These are phyloP conservation scores for Jamesozyma jinghongensis DNA, from an alignment of 805 yeast species.

Conservation along the genomic window DNA sequence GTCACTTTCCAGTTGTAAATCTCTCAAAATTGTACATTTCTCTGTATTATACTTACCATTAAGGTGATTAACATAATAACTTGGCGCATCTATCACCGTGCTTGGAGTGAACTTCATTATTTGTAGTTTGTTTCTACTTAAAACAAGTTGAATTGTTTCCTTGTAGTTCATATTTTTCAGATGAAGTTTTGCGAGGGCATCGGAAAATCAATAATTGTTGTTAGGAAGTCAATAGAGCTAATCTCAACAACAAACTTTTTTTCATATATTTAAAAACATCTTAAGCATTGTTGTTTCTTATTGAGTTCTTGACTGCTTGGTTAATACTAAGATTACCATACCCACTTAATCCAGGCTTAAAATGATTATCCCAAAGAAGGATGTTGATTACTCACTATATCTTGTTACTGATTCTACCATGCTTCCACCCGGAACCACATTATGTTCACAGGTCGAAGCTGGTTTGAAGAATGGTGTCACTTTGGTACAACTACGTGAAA, in stretches of 20 bases:
- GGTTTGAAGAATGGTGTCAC: constrained; percentile 70
- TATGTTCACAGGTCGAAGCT: constrained; percentile 51
- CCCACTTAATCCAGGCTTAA: too few relatives aligned
- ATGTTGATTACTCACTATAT: constrained; percentile 47
- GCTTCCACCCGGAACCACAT: constrained; percentile 51
- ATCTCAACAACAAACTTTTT: too few relatives aligned
- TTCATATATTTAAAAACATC: too few relatives aligned
- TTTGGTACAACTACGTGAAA: constrained; percentile 76
- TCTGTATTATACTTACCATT: constrained; percentile 23
- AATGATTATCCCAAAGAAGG: constrained; percentile 17
- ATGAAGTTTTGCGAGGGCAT: not conserved
- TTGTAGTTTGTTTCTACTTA: not conserved
- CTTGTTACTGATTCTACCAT: constrained; percentile 73
- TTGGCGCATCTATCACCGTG: constrained; percentile 40
- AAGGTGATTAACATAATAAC: constrained; percentile 36
- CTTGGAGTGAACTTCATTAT: constrained; percentile 48
- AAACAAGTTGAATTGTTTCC: not conserved
- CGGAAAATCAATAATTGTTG: too few relatives aligned
- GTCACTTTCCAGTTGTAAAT: constrained; percentile 34
- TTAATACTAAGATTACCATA: too few relatives aligned
- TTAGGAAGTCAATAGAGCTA: too few relatives aligned
- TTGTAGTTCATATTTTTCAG: not conserved
- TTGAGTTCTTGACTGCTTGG: too few relatives aligned
- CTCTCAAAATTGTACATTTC: constrained; percentile 22
- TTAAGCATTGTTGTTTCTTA: too few relatives aligned